A percentile compares a stretch with the other conserved stretches of the same genome.
phyloP scores from a whole-genome alignment of 352 stramenopile species.

The Labyrinthula sp. region DNA sequence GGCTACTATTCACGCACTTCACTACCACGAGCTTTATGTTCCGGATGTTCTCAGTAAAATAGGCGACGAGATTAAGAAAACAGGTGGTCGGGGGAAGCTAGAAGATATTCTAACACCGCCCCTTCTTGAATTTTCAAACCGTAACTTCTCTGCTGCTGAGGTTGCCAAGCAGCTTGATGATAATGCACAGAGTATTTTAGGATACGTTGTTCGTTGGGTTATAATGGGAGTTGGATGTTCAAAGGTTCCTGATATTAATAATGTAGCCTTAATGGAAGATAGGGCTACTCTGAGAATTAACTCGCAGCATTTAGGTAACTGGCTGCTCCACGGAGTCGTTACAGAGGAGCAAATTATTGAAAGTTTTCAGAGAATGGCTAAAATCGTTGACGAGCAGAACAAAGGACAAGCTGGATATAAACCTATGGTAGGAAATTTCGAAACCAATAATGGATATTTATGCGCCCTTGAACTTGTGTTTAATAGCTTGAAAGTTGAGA shows the following conservation, averaged over 20 bases:
- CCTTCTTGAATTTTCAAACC: slow-evolving; percentile 10
- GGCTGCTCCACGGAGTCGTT: slow-evolving; percentile 24
- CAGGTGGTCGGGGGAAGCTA: slow-evolving; percentile 16
- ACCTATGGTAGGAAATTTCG: slow-evolving; percentile 13
- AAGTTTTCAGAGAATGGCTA: slow-evolving; percentile 20
- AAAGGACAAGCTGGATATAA: slow-evolving; percentile 22
- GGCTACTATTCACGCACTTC: slow-evolving; percentile 31
- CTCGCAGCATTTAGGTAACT: slow-evolving; percentile 31
- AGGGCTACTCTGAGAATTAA: slow-evolving; percentile 32
- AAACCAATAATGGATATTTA: slow-evolving; percentile 20
- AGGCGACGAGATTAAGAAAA: too few species aligned
- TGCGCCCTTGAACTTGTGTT: slow-evolving; percentile 23
- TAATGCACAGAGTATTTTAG: slow-evolving; percentile 32
- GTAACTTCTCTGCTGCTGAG: slow-evolving; percentile 16
- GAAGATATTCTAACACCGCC: slow-evolving; percentile 32
- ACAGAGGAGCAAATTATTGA: slow-evolving; percentile 17
- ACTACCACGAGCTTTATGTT: slow-evolving; percentile 35
- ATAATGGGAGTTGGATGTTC: slow-evolving; percentile 31
- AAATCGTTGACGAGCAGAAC: slow-evolving; percentile 24
- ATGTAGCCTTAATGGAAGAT: slow-evolving; percentile 34
- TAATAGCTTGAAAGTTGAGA: slow-evolving; percentile 14
- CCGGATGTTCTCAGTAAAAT: slow-evolving; percentile 31
- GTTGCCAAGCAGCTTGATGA: slow-evolving; percentile 27
- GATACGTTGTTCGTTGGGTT: slow-evolving; percentile 33
- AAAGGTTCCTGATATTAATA: slow-evolving; percentile 34